Base-by-base conservation (phyloP, 257 asterid genomes). In the Linderniella brevidens region DNA sequence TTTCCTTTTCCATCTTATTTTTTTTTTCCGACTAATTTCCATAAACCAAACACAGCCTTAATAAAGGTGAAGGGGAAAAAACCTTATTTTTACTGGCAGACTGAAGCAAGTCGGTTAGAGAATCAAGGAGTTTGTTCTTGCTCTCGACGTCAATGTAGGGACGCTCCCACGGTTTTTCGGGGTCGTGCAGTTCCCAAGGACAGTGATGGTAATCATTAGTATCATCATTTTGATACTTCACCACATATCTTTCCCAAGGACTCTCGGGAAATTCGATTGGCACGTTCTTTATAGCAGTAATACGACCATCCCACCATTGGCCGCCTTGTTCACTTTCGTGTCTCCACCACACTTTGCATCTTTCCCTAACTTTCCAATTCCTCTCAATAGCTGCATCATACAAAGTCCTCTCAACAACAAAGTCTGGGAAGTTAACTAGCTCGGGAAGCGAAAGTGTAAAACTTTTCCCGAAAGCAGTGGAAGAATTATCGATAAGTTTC, bases 171-270 rank as follows among this genome's bases (percentile, higher is more conserved):
- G 14, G 38, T 60, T 14, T 52, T 14, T 66, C 75, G 14, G 76
- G 78, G 65, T 76, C 95, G 13, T 74, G 86, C 56, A 88, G 70
- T 64, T 88, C 97, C 97, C 97, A 88, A 35, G 97, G 95, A 66
- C 90, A 66, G 57, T 88, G 97, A 54, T 8, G 54, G 54, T 50
- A 75, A 37, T 19, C 36, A 7, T 55, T 76, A 19, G 53, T 14
- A 5, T 42, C 19, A 35, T 76, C 86, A 16, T 55, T 50, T 46
- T 69, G 46, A 62, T 88, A 88, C 56, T 41, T 62, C n/a, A 88
- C 68, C 12, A 38, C 62, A 66, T 55, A 84, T 42, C 86, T 76
- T 59, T 83, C 93, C 97, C 97, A 88, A 16, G 95, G 97, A 58
- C 95, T 78, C n/a, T 68, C 86, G 1, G 86, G 97, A 64, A 73